Evolutionary conservation across 2,329 filamentous ascomycete species (phyloP), one percentile per base, ranked within the genome.

Genomic region (Dichotomopilus funicola): DNA sequence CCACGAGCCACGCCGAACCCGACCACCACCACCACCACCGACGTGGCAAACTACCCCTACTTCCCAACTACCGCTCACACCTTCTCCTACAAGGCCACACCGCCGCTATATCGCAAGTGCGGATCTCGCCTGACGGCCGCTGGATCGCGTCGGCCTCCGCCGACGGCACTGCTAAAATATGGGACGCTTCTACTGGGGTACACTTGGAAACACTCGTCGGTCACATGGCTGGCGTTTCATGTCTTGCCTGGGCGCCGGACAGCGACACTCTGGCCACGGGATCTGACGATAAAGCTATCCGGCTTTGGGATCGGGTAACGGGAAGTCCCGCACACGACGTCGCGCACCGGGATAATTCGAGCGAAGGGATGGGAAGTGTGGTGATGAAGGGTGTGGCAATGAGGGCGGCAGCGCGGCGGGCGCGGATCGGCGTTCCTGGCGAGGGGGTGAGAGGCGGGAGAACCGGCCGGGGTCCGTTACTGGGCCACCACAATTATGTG

Each of bases 401-500:
- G 27, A 53, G 52, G 44, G 56, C 49, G 11, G 38, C 45, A 27
- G 56, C 38, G 38, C 42, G 54, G 54, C 60, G 34, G 43, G 54
- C 38, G 12, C 43, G 48, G 3, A 33, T 31, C 9, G 55, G 47
- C 8, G 56, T 50, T 1, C 27, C 19, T 43, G 57, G 34, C 43
- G 61, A 38, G 52, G 51, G 53, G 43, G 60, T 58, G 51, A 51
- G 52, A 51, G 59, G 66, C 50, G 65, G 62, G 3, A 63, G 64
- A 13, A 67, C 65, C 4, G 76, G 77, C 34, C 74, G 76, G 63
- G 75, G 75, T 2, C 80, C 83, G 5, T 76, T 97, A 62, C 78
- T 88, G 31, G 92, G 94, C 2, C 94, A 99, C 66, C 91, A 96
- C 71, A 97, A 95, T 72, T 97, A 97, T 71, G 86, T 99, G 36